Conservation (phyloP, 345 rosid species). For the thale cress (Arabidopsis thaliana) region DNA sequence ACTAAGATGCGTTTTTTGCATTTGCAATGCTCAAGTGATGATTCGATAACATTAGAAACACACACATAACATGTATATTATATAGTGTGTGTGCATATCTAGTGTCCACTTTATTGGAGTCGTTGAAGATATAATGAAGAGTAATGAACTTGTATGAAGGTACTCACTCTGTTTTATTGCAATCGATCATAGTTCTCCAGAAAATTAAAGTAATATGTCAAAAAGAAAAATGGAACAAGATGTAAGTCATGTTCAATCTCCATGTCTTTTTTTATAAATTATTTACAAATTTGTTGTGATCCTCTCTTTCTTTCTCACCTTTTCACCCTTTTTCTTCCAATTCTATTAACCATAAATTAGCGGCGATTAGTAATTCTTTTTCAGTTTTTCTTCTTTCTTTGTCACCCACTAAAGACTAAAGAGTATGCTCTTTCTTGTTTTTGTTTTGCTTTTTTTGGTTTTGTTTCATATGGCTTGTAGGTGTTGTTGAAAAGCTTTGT, state of each 20-base stretch:
- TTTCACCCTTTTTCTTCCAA: background rate
- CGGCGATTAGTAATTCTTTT: conserved; percentile 28
- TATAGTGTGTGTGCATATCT: too few species aligned
- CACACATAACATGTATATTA: too few species aligned
- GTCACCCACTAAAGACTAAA: conserved; percentile 21
- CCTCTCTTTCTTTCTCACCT: background rate
- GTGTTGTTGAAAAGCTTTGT: background rate
- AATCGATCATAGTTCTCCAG: conserved; percentile 1
- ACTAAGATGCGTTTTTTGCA: background rate
- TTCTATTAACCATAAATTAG: conserved; percentile 26
- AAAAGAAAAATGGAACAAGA: conserved; percentile 18
- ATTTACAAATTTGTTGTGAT: conserved; percentile 31
- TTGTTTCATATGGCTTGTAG: too few species aligned
- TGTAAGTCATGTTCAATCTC: conserved; percentile 8
- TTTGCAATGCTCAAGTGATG: background rate
- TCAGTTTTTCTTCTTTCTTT: conserved; percentile 33
- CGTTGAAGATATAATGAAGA: background rate
- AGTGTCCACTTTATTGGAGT: background rate
- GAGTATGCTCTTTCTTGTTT: background rate
- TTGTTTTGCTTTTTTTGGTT: background rate
- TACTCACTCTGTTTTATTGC: conserved; percentile 17
- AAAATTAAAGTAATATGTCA: background rate
- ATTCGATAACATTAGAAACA: too few species aligned
- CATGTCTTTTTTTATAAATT: background rate
- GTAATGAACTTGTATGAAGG: conserved; percentile 2